Evolutionary conservation across 2,329 filamentous ascomycete species (phyloP).

Genomic region (Fusarium sp.): DNA sequence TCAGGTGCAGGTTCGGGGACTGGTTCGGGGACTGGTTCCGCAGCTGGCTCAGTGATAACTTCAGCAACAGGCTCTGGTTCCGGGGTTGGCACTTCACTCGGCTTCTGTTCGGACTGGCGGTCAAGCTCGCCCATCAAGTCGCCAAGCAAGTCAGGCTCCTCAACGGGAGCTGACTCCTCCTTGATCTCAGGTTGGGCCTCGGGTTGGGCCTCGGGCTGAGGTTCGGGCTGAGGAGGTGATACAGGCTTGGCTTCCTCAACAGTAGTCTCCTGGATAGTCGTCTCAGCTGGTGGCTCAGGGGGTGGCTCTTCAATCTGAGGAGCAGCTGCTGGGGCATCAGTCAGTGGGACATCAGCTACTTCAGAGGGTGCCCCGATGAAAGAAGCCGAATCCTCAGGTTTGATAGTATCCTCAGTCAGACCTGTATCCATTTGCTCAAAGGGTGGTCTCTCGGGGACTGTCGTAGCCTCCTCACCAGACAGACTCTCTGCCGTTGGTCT

Average conservation of each 20-base stretch:
- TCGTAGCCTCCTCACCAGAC: conserved; percentile 29
- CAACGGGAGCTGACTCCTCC: conserved; percentile 45
- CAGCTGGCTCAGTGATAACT: not conserved
- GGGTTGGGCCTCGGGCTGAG: not conserved
- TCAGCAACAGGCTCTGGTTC: conserved; percentile 23
- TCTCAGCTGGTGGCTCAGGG: conserved; percentile 29
- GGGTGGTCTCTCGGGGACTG: conserved; percentile 33
- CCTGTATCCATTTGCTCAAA: conserved; percentile 48
- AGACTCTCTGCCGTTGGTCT: conserved; percentile 44
- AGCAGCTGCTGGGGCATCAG: conserved; percentile 45
- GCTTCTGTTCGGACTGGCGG: conserved; percentile 47
- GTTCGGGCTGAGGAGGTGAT: conserved; percentile 33
- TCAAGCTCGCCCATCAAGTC: conserved; percentile 60
- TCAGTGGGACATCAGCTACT: conserved; percentile 43
- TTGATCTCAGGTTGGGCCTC: conserved; percentile 11
- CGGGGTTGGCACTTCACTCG: conserved; percentile 9
- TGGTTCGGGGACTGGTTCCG: not conserved
- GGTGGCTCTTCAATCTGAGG: conserved; percentile 33
- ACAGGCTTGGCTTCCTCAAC: conserved; percentile 33
- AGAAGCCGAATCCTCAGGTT: conserved; percentile 55
- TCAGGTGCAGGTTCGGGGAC: not conserved
- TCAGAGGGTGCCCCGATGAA: conserved; percentile 45
- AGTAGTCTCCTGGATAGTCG: conserved; percentile 25
- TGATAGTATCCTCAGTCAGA: conserved; percentile 54
- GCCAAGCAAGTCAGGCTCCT: conserved; percentile 59